phyloP scores from a whole-genome alignment of 2,329 filamentous ascomycete genomes.

The Pseudocercospora crystallina region DNA sequence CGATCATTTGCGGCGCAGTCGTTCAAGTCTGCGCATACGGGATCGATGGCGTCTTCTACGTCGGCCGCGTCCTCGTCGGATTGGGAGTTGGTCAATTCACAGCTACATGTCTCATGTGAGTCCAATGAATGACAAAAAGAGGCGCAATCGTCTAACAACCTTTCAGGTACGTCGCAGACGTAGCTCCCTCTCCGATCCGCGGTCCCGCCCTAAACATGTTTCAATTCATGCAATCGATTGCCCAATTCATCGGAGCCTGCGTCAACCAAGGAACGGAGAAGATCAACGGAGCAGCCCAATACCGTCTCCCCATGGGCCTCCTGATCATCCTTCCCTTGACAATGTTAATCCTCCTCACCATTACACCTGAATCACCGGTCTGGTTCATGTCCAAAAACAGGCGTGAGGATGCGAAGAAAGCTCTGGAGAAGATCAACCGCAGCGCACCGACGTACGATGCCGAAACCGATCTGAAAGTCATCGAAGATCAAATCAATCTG shows the following conservation, averaged over 20 bases:
- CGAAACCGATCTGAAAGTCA: slow-evolving; percentile 18
- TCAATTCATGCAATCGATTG: slow-evolving; percentile 25
- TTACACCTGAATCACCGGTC: slow-evolving; percentile 22
- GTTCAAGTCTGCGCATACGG: slow-evolving; percentile 23
- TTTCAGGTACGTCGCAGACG: slow-evolving; percentile 25
- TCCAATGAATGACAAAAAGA: too few species aligned
- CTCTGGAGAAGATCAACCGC: slow-evolving; percentile 23
- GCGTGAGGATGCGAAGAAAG: slow-evolving; percentile 17
- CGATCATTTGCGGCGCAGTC: slow-evolving; percentile 22
- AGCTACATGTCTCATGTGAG: slow-evolving; percentile 21
- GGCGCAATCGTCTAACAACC: too few species aligned
- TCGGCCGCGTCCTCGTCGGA: slow-evolving; percentile 22
- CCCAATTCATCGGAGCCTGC: slow-evolving; percentile 24
- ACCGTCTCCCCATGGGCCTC: slow-evolving; percentile 21
- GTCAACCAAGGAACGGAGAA: slow-evolving; percentile 25
- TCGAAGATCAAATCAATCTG: slow-evolving; percentile 20
- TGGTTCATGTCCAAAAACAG: slow-evolving; percentile 23
- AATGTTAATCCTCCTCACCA: slow-evolving; percentile 23
- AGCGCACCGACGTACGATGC: slow-evolving; percentile 14
- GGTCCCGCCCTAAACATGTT: slow-evolving; percentile 24
- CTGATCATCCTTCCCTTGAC: slow-evolving; percentile 19
- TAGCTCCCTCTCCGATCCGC: slow-evolving; percentile 22
- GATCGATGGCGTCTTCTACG: slow-evolving; percentile 24
- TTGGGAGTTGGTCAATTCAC: slow-evolving; percentile 25
- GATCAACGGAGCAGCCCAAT: slow-evolving; percentile 21